Conservation (phyloP, 2,329 filamentous ascomycete genomes). For the Colletotrichum tropicicola region DNA sequence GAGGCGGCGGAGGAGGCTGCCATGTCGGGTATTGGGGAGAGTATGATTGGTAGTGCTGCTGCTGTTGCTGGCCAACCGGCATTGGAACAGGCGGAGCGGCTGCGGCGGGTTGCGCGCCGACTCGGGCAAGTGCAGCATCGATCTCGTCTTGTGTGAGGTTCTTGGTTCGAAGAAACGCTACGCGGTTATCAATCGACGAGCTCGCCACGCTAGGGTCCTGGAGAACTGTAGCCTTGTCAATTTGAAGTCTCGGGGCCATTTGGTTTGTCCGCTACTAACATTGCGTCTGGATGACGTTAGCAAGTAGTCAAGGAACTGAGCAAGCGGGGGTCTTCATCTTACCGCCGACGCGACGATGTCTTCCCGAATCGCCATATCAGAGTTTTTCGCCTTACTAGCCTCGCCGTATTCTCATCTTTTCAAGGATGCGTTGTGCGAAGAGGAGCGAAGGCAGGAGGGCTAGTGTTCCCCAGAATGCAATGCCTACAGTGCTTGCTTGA, state of each 20-base stretch:
- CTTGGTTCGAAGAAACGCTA: slow-evolving; percentile 94
- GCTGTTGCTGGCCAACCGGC: slow-evolving; percentile 52
- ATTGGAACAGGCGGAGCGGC: slow-evolving; percentile 47
- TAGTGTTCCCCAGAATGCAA: background rate
- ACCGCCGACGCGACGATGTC: slow-evolving; percentile 88
- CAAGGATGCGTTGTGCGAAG: background rate
- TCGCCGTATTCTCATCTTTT: slow-evolving; percentile 9
- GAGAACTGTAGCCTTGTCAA: slow-evolving; percentile 69
- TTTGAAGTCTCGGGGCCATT: background rate
- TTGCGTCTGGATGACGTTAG: slow-evolving; percentile 45
- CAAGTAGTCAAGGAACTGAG: background rate
- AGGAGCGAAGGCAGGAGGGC: background rate
- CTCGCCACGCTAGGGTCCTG: slow-evolving; percentile 92
- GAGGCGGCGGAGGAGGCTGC: slow-evolving; percentile 68
- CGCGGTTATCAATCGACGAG: slow-evolving; percentile 90
- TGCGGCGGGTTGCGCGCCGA: slow-evolving; percentile 65
- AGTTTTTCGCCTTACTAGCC: slow-evolving; percentile 4
- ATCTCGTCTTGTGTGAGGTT: slow-evolving; percentile 98
- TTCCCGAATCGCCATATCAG: slow-evolving; percentile 85
- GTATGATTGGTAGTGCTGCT: slow-evolving; percentile 57
- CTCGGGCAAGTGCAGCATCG: slow-evolving; percentile 81
- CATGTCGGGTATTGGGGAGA: slow-evolving; percentile 62
- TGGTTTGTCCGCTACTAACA: slow-evolving; percentile 44
- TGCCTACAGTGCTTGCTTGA: no score
- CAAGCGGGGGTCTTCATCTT: slow-evolving; percentile 50